These are phyloP conservation scores for Brasenia schreberi DNA, from an alignment of 164 flowering plant species.

Conservation along the genomic window DNA sequence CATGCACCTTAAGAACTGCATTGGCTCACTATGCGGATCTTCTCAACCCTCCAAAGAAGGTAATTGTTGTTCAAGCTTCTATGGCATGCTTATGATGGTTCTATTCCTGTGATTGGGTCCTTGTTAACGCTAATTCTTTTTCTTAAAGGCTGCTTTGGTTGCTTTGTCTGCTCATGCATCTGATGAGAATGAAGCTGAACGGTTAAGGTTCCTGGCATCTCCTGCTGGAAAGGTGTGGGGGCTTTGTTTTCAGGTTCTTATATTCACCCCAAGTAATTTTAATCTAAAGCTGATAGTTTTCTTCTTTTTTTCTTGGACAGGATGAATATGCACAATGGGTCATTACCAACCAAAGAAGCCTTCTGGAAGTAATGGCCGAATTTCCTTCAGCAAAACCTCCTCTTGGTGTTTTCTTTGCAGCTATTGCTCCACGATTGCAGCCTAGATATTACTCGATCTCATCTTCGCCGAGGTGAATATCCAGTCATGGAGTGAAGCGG, in stretches of 20 bases:
- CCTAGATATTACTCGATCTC: slow-evolving; percentile 93
- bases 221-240: slow-evolving; percentile 65
- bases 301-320: slow-evolving; percentile 15
- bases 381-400: slow-evolving; percentile 94
- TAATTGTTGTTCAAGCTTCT: slow-evolving; percentile 4
- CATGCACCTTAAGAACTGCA: slow-evolving; percentile 69
- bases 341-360: slow-evolving; percentile 79
- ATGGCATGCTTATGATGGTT: no score
- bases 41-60: slow-evolving; percentile 78
- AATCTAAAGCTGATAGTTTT: neutral
- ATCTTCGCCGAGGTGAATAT: slow-evolving; percentile 68
- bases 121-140: no score
- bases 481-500: neutral
- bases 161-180: slow-evolving; percentile 85
- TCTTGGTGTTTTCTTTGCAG: slow-evolving; percentile 87
- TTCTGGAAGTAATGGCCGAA: slow-evolving; percentile 83
- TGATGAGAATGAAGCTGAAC: slow-evolving; percentile 64
- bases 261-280: neutral
- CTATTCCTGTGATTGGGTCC: no score
- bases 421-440: slow-evolving; percentile 78
- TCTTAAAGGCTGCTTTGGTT: slow-evolving; percentile 41
- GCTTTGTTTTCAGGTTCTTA: neutral
- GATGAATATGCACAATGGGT: slow-evolving; percentile 87
- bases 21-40: slow-evolving; percentile 75
- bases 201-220: slow-evolving; percentile 53